phyloP scores from a whole-genome alignment of 371 early-diverging fungal species.

The Syncephalis plumigaleata region DNA sequence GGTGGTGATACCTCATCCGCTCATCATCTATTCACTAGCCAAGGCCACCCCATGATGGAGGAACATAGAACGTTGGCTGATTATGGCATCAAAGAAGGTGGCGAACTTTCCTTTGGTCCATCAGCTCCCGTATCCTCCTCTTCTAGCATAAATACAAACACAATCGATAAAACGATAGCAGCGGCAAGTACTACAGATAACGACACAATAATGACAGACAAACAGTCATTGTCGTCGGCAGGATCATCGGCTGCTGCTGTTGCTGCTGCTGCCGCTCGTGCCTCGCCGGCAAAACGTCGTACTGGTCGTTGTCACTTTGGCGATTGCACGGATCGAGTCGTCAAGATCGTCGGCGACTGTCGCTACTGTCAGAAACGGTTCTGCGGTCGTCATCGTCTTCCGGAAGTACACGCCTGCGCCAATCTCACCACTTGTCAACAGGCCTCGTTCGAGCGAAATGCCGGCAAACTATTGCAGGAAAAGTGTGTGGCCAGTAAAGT shows the following conservation, averaged over 20 bases:
- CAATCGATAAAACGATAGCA: too few relatives aligned
- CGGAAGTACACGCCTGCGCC: slow-evolving; percentile 45
- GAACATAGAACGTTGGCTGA: slow-evolving; percentile 50
- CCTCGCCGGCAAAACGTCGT: slow-evolving; percentile 90
- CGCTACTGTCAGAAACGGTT: slow-evolving; percentile 24
- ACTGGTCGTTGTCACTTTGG: slow-evolving; percentile 17
- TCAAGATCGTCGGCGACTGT: slow-evolving; percentile 27
- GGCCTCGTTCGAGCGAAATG: slow-evolving; percentile 25
- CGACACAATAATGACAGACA: too few relatives aligned
- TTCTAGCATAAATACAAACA: too few relatives aligned
- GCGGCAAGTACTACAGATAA: too few relatives aligned
- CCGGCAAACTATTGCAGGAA: slow-evolving; percentile 32
- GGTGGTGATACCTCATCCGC: slow-evolving; percentile 60
- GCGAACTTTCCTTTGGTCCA: slow-evolving; percentile 90
- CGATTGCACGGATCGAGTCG: slow-evolving; percentile 17
- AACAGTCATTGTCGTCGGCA: too few relatives aligned
- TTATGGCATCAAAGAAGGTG: slow-evolving; percentile 73
- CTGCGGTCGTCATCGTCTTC: slow-evolving; percentile 43
- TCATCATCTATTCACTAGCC: slow-evolving; percentile 99
- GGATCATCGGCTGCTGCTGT: too few relatives aligned
- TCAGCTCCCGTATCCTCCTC: too few relatives aligned
- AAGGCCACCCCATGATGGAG: slow-evolving; percentile 67
- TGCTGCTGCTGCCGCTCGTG: slow-evolving; percentile 91
- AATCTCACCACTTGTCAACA: slow-evolving; percentile 34
- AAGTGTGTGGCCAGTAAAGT: slow-evolving; percentile 51